phyloP scores from a whole-genome alignment of 2,329 filamentous ascomycete genomes.

The Aaosphaeria arxii region DNA sequence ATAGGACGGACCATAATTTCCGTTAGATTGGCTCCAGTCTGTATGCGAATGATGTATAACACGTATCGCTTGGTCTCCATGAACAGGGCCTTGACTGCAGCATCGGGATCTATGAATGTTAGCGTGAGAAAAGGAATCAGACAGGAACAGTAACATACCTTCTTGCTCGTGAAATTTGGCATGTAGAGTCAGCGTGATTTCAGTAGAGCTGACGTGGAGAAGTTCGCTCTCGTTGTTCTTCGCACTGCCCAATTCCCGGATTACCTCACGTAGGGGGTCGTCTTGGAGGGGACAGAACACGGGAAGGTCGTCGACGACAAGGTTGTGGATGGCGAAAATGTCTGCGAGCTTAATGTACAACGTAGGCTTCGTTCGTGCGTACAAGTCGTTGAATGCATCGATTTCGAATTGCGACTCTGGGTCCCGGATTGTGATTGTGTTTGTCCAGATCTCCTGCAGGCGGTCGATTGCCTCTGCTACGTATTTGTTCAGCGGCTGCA shows the following conservation, averaged over 20 bases:
- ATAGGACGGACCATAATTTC: conserved; percentile 94
- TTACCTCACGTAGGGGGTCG: conserved; percentile 84
- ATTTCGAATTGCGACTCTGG: conserved; percentile 94
- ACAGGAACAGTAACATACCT: conserved; percentile 40
- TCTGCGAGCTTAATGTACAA: conserved; percentile 99
- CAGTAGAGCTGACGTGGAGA: conserved; percentile 77
- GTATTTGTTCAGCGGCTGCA: conserved; percentile 92
- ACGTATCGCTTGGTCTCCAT: conserved; percentile 98
- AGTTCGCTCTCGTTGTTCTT: conserved; percentile 96
- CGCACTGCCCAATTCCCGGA: conserved; percentile 90
- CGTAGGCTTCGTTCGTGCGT: conserved; percentile 92
- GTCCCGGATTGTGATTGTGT: conserved; percentile 78
- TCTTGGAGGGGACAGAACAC: conserved; percentile 76
- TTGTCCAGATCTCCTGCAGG: conserved; percentile 70
- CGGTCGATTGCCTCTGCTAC: conserved; percentile 80
- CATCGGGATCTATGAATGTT: conserved; percentile 70
- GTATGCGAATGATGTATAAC: conserved; percentile 95
- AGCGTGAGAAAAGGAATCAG: conserved; percentile 9
- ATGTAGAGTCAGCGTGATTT: conserved; percentile 87
- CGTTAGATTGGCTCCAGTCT: conserved; percentile 86
- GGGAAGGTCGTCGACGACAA: conserved; percentile 76
- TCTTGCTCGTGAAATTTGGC: conserved; percentile 87
- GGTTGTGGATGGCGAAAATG: conserved; percentile 91
- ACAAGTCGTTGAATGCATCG: conserved; percentile 97
- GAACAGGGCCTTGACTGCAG: conserved; percentile 85